A percentile compares a stretch with the other conserved stretches of the same genome.
phyloP scores from a whole-genome alignment of 805 yeast genomes.

The Barnettozyma populi region DNA sequence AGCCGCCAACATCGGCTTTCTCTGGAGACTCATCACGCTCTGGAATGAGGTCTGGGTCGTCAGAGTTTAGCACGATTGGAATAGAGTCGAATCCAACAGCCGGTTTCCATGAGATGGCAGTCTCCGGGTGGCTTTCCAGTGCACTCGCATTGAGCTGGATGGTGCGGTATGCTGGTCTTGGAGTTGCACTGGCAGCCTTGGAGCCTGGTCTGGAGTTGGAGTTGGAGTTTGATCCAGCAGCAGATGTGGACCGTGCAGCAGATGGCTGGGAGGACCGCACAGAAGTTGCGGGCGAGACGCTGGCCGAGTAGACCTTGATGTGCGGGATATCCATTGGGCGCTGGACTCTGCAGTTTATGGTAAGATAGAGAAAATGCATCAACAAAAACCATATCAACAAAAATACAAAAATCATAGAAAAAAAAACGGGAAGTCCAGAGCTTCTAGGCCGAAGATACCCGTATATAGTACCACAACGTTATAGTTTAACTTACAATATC shows the following conservation, averaged over 20 bases:
- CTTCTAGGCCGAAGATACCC: not conserved
- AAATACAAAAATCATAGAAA: not conserved
- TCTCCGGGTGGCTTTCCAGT: not conserved
- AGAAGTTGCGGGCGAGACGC: not conserved
- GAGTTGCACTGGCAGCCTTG: not conserved
- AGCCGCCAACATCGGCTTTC: not conserved
- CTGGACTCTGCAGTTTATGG: not conserved
- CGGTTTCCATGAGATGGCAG: not conserved
- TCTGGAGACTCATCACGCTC: conserved; percentile 1
- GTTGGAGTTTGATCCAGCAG: not conserved
- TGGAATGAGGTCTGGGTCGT: not conserved
- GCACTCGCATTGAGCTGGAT: not conserved
- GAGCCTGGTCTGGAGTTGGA: not conserved
- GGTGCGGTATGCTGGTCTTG: conserved; percentile 1
- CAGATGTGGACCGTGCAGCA: not conserved
- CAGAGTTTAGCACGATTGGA: conserved; percentile 4
- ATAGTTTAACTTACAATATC: no score
- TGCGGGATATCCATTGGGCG: not conserved
- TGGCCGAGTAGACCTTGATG: not conserved
- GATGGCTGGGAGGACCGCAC: not conserved
- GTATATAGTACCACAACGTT: no score
- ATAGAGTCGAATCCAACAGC: conserved; percentile 9
- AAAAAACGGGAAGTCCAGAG: not conserved
- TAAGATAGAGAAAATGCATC: not conserved
- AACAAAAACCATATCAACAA: not conserved